These are phyloP conservation scores for Catunica adiposa DNA, from an alignment of 2,329 filamentous ascomycete genomes.

Conservation along the genomic window DNA sequence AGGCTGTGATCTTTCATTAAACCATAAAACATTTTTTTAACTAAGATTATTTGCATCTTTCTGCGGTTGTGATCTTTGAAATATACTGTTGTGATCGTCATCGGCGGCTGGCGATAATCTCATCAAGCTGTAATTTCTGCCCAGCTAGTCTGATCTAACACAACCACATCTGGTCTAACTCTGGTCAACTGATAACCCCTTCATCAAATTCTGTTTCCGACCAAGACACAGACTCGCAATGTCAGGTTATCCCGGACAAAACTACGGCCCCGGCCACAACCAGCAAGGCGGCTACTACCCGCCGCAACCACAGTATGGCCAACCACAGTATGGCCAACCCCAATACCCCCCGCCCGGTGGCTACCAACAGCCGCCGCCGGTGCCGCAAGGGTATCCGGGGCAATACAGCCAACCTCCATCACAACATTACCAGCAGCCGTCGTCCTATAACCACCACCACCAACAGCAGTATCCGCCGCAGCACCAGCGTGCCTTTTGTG, in stretches of 20 bases:
- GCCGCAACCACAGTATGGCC: slow-evolving; percentile 14
- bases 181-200: neutral
- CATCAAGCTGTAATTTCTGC: neutral
- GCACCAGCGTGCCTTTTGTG: slow-evolving; percentile 14
- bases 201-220: neutral
- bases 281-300: slow-evolving; percentile 16
- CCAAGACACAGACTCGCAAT: neutral
- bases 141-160: neutral
- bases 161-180: no score
- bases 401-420: slow-evolving; percentile 4
- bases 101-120: no score
- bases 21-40: no score
- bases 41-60: no score
- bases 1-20: no score
- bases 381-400: slow-evolving; percentile 3
- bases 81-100: no score
- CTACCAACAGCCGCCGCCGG: slow-evolving; percentile 5
- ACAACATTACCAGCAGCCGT: slow-evolving; percentile 6
- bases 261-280: slow-evolving; percentile 17
- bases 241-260: slow-evolving; percentile 14
- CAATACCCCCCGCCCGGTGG: neutral
- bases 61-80: no score
- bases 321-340: neutral
- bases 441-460: neutral
- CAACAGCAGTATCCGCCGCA: slow-evolving; percentile 9